These are phyloP conservation scores for Murraya koenigii DNA, from an alignment of 345 rosid genomes.

Conservation along the genomic window DNA sequence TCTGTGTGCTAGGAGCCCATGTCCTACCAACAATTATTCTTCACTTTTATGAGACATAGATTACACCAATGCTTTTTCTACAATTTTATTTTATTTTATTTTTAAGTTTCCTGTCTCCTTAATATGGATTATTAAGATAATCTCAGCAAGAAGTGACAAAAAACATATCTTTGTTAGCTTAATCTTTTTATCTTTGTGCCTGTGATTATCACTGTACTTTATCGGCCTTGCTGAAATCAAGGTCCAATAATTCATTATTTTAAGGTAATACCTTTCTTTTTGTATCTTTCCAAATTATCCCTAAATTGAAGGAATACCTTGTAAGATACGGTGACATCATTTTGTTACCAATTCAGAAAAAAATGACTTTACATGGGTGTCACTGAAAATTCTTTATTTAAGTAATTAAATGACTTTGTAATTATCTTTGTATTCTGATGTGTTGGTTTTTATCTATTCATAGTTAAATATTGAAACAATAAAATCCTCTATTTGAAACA, in stretches of 20 bases:
- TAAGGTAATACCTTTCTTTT: neutral
- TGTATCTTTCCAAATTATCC: neutral
- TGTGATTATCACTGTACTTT: neutral
- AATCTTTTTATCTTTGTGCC: neutral
- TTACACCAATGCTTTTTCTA: neutral
- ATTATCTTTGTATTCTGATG: neutral
- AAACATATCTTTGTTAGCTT: neutral
- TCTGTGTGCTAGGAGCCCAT: neutral
- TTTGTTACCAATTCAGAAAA: neutral
- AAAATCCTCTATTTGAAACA: neutral
- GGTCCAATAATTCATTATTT: neutral
- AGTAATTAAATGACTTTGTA: neutral
- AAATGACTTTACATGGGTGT: neutral
- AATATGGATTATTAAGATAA: neutral
- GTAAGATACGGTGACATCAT: slow-evolving; percentile 4
- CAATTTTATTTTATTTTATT: neutral
- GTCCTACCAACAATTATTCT: slow-evolving; percentile 11
- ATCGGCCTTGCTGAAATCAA: neutral
- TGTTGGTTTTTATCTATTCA: neutral
- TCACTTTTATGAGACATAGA: slow-evolving; percentile 1
- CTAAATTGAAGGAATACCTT: neutral
- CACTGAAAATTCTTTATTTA: neutral
- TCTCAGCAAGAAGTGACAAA: neutral
- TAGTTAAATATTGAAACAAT: neutral
- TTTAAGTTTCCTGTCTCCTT: neutral